phyloP scores from a whole-genome alignment of 495 filamentous ascomycete genomes.

The Neurospora sp. region DNA sequence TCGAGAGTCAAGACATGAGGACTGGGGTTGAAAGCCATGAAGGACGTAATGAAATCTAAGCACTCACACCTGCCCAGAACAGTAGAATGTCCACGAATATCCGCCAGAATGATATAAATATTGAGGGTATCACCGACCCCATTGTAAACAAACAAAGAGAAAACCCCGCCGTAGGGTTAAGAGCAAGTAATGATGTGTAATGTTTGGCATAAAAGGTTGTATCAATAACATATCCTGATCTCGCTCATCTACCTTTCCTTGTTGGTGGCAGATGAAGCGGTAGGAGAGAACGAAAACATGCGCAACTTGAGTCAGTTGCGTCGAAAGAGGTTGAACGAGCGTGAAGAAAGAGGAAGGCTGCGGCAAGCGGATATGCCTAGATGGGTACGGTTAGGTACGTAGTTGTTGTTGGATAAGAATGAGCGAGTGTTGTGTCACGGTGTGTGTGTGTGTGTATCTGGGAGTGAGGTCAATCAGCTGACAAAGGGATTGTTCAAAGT shows the following conservation, averaged over 20 bases:
- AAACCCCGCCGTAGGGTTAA: neutral
- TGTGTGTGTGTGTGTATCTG: neutral
- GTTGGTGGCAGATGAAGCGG: neutral
- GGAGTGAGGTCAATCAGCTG: neutral
- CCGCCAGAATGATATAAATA: constrained; percentile 37
- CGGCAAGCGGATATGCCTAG: neutral
- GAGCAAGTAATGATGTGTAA: neutral
- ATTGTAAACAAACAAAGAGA: constrained; percentile 7
- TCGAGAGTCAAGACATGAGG: neutral
- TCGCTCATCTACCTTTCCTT: neutral
- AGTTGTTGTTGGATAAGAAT: neutral
- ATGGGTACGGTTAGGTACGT: neutral
- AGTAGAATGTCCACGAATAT: constrained; percentile 52
- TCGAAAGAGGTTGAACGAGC: neutral
- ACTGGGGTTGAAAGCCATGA: neutral
- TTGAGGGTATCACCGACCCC: constrained; percentile 16
- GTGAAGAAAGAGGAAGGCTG: neutral
- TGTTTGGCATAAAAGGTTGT: neutral
- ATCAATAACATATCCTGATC: neutral
- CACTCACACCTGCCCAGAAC: constrained; percentile 54
- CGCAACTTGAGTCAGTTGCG: neutral
- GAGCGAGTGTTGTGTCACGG: neutral
- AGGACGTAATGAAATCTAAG: neutral
- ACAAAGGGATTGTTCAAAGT: neutral
- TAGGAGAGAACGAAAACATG: neutral